phyloP scores from a whole-genome alignment of 2,329 filamentous ascomycete genomes.

The Talaromyces atroroseus region DNA sequence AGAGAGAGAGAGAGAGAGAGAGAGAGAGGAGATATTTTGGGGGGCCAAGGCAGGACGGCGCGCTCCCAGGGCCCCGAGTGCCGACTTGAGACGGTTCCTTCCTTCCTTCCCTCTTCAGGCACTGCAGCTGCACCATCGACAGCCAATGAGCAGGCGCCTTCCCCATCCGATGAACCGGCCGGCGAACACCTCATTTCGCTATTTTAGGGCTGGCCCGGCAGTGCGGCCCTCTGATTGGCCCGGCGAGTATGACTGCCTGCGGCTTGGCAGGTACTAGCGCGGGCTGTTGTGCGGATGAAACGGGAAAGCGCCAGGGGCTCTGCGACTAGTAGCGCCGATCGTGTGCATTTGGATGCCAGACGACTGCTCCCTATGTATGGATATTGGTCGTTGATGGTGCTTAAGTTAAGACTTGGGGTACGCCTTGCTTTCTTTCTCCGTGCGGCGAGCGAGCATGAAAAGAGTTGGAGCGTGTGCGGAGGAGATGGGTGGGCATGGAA shows the following conservation, averaged over 20 bases:
- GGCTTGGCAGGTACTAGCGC: conserved; percentile 13
- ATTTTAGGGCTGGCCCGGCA: not conserved
- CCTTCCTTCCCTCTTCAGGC: not conserved
- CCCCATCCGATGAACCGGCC: not conserved
- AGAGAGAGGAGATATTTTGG: not conserved
- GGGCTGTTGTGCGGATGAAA: not conserved
- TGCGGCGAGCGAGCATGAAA: too few relatives aligned
- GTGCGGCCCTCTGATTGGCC: not conserved
- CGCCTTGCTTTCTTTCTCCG: too few relatives aligned
- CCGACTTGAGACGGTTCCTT: not conserved
- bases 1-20: not conserved
- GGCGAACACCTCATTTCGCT: conserved; percentile 1
- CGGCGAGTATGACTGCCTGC: not conserved
- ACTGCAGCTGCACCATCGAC: not conserved
- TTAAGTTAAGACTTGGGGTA: too few relatives aligned
- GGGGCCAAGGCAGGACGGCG: not conserved
- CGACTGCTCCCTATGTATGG: too few relatives aligned
- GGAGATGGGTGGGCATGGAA: too few relatives aligned
- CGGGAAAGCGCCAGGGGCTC: conserved; percentile 12
- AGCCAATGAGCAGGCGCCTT: not conserved
- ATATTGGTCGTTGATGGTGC: too few relatives aligned
- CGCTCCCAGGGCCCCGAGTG: not conserved
- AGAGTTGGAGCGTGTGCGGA: too few relatives aligned
- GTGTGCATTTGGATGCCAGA: not conserved
- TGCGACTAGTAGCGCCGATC: conserved; percentile 9